phyloP scores from a whole-genome alignment of 306 rosid genomes.

The Delonix regia region DNA sequence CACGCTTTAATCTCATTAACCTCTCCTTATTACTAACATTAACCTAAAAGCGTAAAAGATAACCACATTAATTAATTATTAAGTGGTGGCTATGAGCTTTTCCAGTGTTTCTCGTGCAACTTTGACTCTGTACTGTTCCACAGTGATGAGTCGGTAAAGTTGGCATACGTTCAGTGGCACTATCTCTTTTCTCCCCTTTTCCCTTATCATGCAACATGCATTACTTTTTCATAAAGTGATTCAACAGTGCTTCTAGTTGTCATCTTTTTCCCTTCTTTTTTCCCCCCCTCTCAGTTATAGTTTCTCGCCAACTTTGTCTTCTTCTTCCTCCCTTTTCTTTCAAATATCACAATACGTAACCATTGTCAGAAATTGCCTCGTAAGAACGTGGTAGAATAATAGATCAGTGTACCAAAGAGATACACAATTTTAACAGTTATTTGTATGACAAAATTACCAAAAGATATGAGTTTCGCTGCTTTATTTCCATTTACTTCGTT shows the following conservation, averaged over 20 bases:
- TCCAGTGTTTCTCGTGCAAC: conserved; percentile 36
- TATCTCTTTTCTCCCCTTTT: not conserved
- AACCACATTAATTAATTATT: not conserved
- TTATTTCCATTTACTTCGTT: too few species aligned
- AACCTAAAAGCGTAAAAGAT: conserved; percentile 23
- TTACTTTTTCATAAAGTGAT: conserved; percentile 8
- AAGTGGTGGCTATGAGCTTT: not conserved
- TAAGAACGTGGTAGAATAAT: not conserved
- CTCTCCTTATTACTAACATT: not conserved
- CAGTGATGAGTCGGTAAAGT: conserved; percentile 1
- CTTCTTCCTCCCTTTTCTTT: not conserved
- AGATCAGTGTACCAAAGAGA: not conserved
- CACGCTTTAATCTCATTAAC: not conserved
- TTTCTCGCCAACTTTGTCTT: not conserved
- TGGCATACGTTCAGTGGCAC: not conserved
- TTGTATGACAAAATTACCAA: too few species aligned
- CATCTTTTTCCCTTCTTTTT: not conserved
- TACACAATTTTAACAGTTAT: too few species aligned
- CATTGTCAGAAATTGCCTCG: conserved; percentile 6
- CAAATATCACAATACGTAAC: not conserved
- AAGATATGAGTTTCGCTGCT: too few species aligned
- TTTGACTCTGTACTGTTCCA: conserved; percentile 24
- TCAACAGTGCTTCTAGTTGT: not conserved
- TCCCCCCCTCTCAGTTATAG: not conserved
- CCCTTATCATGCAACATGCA: not conserved